These are phyloP conservation scores for Neltuma alba DNA, from an alignment of 306 rosid genomes.

Conservation along the genomic window DNA sequence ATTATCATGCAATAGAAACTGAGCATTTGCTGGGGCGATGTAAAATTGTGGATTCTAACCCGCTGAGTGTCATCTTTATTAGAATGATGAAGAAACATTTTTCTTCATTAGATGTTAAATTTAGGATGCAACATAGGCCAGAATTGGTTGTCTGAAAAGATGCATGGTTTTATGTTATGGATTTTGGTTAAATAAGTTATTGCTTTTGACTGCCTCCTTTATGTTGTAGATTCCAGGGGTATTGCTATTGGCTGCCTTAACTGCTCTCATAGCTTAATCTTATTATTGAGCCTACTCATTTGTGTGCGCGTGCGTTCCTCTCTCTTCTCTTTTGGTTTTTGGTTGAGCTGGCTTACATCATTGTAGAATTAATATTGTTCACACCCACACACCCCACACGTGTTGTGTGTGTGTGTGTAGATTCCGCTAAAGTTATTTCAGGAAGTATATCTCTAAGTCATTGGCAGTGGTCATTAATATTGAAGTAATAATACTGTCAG, in stretches of 20 bases:
- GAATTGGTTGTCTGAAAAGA: neutral
- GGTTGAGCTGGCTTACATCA: neutral
- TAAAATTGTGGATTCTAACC: neutral
- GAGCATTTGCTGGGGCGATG: neutral
- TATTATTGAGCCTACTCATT: neutral
- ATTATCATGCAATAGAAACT: neutral
- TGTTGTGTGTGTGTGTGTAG: too few species aligned
- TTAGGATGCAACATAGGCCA: neutral
- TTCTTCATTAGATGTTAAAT: neutral
- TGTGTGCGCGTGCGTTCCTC: neutral
- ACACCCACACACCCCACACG: too few species aligned
- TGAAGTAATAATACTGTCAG: conserved; percentile 29
- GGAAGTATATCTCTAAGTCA: neutral
- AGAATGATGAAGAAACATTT: neutral
- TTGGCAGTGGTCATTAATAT: conserved; percentile 16
- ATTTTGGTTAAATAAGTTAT: neutral
- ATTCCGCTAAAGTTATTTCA: neutral
- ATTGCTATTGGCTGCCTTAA: neutral
- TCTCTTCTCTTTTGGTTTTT: neutral
- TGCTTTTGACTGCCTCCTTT: neutral
- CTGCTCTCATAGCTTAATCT: conserved; percentile 13
- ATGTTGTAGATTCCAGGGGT: neutral
- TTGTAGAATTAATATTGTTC: too few species aligned
- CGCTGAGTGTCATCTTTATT: neutral
- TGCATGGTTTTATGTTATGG: neutral